Evolutionary conservation across 352 stramenopile species (phyloP), one percentile per base, ranked within the genome.

Genomic region (Phytophthora gonapodyides): DNA sequence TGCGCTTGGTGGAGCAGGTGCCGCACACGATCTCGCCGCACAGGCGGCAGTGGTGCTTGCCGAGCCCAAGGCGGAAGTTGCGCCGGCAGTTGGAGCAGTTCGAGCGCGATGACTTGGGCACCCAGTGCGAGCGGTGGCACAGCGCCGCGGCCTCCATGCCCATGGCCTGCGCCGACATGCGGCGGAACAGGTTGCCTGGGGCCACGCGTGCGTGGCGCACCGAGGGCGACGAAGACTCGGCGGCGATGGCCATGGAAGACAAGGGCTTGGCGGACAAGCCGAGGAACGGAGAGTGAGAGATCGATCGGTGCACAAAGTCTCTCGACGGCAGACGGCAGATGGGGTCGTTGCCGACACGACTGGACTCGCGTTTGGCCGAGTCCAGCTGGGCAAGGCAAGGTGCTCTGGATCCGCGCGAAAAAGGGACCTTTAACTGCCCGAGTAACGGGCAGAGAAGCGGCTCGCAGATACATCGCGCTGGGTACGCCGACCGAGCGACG

Each of bases 21-120:
- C 80, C 71, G 59, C 85, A 94, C 24, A 92, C 85, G 41, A 94
- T 72, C 51, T 92, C 83, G 19, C 85, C 85, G 45, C 85, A 94
- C 12, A 91, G 73, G 1, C 85, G 81, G 57, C 85, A 94, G 59
- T 94, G 78, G 62, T 92, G 85, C 44, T 92, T 94, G 45, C 69
- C 73, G 10, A 61, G 76, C 59, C 77, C 88, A 11, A 92, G 64
- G n/a, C 72, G 63, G 61, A 94, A 89, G 42, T 55, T 64, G 47
- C 69, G 75, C 17, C 73, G 67, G 69, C 85, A 94, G 61, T 87
- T 88, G 45, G 80, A 81, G 64, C 85, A 94, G 30, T 41, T 64
- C 7, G 70, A 66, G 53, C 82, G 82, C 35, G 79, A 82, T 2
- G 79, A 89, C 63, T 89, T 91, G 61, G 81, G 82, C 42, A 88